A percentile compares a stretch with the other conserved stretches of the same genome.
phyloP scores from a whole-genome alignment of 2,329 filamentous ascomycete genomes.

The Periglandula ipomoeae region DNA sequence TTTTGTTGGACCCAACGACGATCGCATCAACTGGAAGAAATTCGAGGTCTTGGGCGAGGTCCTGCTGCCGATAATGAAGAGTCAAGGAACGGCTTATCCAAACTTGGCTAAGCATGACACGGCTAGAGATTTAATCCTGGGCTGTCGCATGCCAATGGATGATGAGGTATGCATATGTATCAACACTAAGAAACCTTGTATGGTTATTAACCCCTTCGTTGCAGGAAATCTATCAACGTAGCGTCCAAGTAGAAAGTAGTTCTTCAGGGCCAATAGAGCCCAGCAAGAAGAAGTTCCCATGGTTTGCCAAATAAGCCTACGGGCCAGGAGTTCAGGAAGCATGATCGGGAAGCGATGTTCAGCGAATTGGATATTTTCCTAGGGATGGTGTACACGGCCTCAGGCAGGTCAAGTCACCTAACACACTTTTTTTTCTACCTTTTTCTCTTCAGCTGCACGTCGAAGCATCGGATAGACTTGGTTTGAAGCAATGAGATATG shows the following conservation, averaged over 20 bases:
- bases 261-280: conserved; percentile 36
- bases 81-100: conserved; percentile 75
- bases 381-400: conserved; percentile 2
- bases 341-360: conserved; percentile 4
- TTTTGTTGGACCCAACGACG: conserved; percentile 63
- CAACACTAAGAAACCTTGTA: not conserved
- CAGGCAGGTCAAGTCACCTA: conserved; percentile 1
- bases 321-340: conserved; percentile 18
- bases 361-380: conserved; percentile 6
- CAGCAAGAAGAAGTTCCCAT: conserved; percentile 56
- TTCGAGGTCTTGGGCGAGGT: conserved; percentile 95
- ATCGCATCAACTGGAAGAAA: conserved; percentile 94
- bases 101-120: conserved; percentile 61
- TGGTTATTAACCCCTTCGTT: not conserved
- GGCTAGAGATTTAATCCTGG: conserved; percentile 66
- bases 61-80: conserved; percentile 81
- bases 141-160: conserved; percentile 72
- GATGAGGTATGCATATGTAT: conserved; percentile 61
- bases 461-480: conserved; percentile 1
- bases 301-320: conserved; percentile 44
- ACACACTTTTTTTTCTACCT: not conserved
- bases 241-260: conserved; percentile 46
- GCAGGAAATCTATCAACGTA: conserved; percentile 58
- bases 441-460: not conserved
- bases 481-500: conserved; percentile 1